Conservation (phyloP, 1,284 basidiomycete species). For the Phlebopus sp. region DNA sequence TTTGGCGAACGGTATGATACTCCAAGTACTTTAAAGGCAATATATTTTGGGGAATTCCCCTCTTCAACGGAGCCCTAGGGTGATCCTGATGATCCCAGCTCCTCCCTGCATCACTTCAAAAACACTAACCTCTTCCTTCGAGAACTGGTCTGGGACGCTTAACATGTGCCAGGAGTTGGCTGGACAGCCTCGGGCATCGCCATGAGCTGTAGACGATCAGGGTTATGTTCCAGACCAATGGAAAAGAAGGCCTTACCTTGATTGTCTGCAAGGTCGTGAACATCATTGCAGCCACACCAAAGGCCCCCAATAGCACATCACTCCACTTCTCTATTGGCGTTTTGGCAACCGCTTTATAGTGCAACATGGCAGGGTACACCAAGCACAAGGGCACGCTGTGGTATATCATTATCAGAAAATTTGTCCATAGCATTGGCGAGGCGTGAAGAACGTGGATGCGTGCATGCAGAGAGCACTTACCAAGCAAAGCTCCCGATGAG, state of each 20-base stretch:
- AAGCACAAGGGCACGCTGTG: constrained; percentile 89
- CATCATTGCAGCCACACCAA: constrained; percentile 78
- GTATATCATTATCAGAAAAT: constrained; percentile 8
- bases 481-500: constrained; percentile 94
- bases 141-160: constrained; percentile 9
- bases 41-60: too few relatives aligned
- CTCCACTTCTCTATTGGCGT: constrained; percentile 67
- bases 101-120: neutral
- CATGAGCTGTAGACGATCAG: constrained; percentile 30
- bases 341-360: constrained; percentile 84
- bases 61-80: too few relatives aligned
- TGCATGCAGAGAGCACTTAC: constrained; percentile 46
- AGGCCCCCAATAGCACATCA: constrained; percentile 79
- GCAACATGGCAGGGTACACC: constrained; percentile 92
- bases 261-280: constrained; percentile 87
- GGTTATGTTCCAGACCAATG: neutral
- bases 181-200: constrained; percentile 11
- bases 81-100: neutral
- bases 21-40: too few relatives aligned
- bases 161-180: constrained; percentile 21
- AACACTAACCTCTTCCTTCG: neutral
- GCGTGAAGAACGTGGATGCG: neutral
- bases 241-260: constrained; percentile 38
- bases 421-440: neutral
- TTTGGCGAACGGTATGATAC: too few relatives aligned